Conservation (phyloP, 2,329 filamentous ascomycete genomes). For the Leptographium flavum region DNA sequence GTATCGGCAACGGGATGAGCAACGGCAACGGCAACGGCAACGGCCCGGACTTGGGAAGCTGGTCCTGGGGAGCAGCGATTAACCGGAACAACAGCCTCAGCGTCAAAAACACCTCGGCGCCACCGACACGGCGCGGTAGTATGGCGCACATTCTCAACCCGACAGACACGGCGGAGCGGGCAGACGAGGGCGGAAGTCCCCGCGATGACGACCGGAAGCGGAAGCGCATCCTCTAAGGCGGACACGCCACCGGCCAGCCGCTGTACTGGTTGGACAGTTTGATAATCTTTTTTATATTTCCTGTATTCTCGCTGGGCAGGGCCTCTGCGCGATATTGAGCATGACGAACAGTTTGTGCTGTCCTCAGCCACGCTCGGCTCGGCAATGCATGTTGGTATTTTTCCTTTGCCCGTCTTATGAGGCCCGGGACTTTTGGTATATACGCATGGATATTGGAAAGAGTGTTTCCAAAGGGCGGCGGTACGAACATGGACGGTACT, state of each 20-base stretch:
- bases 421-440: neutral
- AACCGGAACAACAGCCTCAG: conserved; percentile 30
- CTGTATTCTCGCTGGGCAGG: too few relatives aligned
- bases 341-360: too few relatives aligned
- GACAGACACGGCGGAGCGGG: conserved; percentile 38
- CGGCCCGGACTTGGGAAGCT: conserved; percentile 1
- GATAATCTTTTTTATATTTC: neutral
- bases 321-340: too few relatives aligned
- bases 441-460: neutral
- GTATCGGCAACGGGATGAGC: conserved; percentile 10
- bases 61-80: neutral
- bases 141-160: conserved; percentile 52
- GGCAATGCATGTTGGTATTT: neutral
- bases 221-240: conserved; percentile 36
- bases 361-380: too few relatives aligned
- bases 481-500: too few relatives aligned
- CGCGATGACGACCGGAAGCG: conserved; percentile 46
- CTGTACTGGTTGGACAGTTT: neutral
- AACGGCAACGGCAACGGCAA: conserved; percentile 24
- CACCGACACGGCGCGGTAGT: conserved; percentile 41
- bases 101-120: conserved; percentile 39
- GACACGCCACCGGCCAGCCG: neutral
- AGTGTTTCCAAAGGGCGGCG: neutral
- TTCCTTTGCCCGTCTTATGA: neutral
- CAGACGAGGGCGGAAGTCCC: conserved; percentile 40